Conservation (phyloP, 257 asterid species). For the Thymus quinquecostatus region DNA sequence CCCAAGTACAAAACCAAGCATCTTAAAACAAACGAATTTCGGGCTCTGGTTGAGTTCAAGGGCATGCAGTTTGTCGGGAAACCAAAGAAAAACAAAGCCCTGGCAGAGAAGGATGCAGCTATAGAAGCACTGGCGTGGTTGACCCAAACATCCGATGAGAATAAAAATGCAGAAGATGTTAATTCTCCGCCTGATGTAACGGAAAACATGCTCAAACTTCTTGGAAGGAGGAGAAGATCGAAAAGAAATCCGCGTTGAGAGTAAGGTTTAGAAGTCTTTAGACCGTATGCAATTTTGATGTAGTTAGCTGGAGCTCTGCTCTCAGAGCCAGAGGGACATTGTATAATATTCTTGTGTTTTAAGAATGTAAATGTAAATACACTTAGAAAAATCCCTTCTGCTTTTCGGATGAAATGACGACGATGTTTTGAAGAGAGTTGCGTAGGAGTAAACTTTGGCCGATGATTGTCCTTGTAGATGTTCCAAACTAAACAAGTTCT, state of each 20-base stretch:
- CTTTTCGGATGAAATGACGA: background rate
- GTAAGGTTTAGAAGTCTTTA: background rate
- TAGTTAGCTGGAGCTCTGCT: conserved; percentile 1
- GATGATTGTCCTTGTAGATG: background rate
- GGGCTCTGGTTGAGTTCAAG: conserved; percentile 91
- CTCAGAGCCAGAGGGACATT: background rate
- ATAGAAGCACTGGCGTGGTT: conserved; percentile 94
- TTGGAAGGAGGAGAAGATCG: conserved; percentile 69
- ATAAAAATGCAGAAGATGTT: conserved; percentile 52
- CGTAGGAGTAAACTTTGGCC: background rate
- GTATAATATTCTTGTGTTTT: background rate
- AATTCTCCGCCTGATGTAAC: conserved; percentile 75
- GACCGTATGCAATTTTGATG: background rate
- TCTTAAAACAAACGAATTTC: conserved; percentile 89
- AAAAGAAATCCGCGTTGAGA: conserved; percentile 49
- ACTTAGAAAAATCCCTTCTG: no score
- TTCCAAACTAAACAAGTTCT: no score
- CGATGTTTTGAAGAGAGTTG: background rate
- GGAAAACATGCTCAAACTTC: conserved; percentile 90
- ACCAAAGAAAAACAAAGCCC: conserved; percentile 78
- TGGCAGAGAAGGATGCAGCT: conserved; percentile 97
- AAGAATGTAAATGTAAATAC: background rate
- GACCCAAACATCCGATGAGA: conserved; percentile 83
- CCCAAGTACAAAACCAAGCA: conserved; percentile 97
- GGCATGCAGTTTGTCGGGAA: conserved; percentile 99